A percentile compares a stretch with the other conserved stretches of the same genome.
Conservation (phyloP, 768 basidiomycete species). For the Austroboletus eburneus region DNA sequence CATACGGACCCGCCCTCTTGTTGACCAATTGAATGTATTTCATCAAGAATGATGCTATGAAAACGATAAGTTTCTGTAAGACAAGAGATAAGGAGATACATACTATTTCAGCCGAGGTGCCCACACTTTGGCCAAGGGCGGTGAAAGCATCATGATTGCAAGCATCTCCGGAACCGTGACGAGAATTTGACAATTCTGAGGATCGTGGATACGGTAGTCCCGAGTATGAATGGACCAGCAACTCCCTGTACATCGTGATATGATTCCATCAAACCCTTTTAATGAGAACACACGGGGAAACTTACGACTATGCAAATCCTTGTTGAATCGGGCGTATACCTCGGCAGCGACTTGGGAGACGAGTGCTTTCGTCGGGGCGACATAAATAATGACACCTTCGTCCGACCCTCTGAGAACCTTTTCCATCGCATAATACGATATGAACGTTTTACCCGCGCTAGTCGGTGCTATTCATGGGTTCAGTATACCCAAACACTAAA, state of each 20-base stretch:
- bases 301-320: slow-evolving; percentile 47
- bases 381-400: slow-evolving; percentile 65
- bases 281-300: slow-evolving; percentile 5
- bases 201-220: slow-evolving; percentile 58
- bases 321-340: slow-evolving; percentile 65
- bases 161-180: slow-evolving; percentile 73
- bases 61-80: background rate
- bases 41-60: slow-evolving; percentile 57
- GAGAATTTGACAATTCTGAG: slow-evolving; percentile 66
- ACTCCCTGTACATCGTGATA: slow-evolving; percentile 41
- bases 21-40: slow-evolving; percentile 63
- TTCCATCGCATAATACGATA: slow-evolving; percentile 77
- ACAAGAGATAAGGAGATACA: slow-evolving; percentile 3
- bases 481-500: background rate
- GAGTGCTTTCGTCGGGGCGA: slow-evolving; percentile 73
- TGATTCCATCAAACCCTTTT: too few relatives aligned
- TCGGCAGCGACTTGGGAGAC: slow-evolving; percentile 72
- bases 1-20: slow-evolving; percentile 66
- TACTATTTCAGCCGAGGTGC: slow-evolving; percentile 59
- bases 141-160: slow-evolving; percentile 65
- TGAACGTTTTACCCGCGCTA: slow-evolving; percentile 74
- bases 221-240: slow-evolving; percentile 66
- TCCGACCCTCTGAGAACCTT: slow-evolving; percentile 57
- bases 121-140: slow-evolving; percentile 58
- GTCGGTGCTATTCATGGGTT: slow-evolving; percentile 48